These are phyloP conservation scores for Taphrina pruni DNA, from an alignment of 1,139 yeast species.

Conservation along the genomic window DNA sequence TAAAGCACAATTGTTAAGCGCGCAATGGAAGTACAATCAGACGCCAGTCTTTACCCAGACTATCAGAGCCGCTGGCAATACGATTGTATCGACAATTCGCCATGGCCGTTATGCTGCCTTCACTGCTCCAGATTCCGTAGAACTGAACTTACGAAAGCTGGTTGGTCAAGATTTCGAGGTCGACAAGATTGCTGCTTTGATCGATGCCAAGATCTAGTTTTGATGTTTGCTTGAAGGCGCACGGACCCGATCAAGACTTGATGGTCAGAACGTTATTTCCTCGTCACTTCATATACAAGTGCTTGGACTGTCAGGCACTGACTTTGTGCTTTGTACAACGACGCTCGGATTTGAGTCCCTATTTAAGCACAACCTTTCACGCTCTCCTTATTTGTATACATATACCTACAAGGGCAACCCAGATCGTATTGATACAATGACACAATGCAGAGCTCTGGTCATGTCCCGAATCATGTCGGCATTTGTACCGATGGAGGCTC, in stretches of 20 bases:
- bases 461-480: too few relatives aligned
- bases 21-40: conserved; percentile 76
- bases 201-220: not conserved
- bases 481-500: too few relatives aligned
- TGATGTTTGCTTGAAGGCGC: not conserved
- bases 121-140: not conserved
- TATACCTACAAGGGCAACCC: too few relatives aligned
- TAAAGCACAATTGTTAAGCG: conserved; percentile 53
- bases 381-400: too few relatives aligned
- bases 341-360: not conserved
- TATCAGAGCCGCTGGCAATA: not conserved
- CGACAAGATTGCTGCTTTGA: not conserved
- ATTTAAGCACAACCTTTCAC: too few relatives aligned
- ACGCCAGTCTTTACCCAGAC: conserved; percentile 69
- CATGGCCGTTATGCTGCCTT: conserved; percentile 11
- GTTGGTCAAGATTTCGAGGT: conserved; percentile 1
- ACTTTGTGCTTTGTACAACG: not conserved
- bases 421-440: too few relatives aligned
- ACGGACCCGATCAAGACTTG: not conserved
- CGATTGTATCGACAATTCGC: not conserved
- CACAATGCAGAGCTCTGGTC: too few relatives aligned
- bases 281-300: too few relatives aligned
- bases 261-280: too few relatives aligned
- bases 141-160: not conserved
- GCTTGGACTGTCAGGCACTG: not conserved